Evolutionary conservation across 306 rosid species (phyloP), one percentile per base, ranked within the genome.

Genomic region (Comarum palustre): DNA sequence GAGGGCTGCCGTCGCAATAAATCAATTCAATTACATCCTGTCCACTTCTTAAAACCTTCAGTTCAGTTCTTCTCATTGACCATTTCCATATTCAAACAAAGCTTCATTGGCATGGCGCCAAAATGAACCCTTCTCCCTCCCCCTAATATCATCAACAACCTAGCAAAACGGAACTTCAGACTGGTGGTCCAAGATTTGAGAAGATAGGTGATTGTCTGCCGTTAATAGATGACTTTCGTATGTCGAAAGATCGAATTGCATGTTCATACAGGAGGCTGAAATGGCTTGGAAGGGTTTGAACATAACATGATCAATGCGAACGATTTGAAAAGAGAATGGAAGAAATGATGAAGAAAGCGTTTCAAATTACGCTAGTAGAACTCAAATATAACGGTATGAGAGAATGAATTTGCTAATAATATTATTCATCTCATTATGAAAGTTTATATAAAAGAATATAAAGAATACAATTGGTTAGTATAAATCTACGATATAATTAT

Each of bases 1-100:
- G 39, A 27, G n/a, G 41, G 67, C 43, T 32, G 67, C 45, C 45
- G 67, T 62, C 15, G 45, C 45, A 62, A 31, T 62, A 62, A 62
- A 32, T 62, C 25, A 62, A 16, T 7, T 62, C 24, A 34, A 62
- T 62, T 34, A 14, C 5, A 34, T 62, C 65, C 67, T 61, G 66
- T 61, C 43, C 43, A 8, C 22, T 19, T 61, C 43, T 32, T 32
- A 32, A 24, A 61, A 61, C 39, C 6, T 59, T 59, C 65, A 59
- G 65, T 15, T 32, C 24, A 15, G 10, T 32, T 61, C 36, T 8
- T 32, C 6, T 43, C 67, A 34, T 16, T 25, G 45, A 62, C 45
- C 67, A 62, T 34, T 16, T 62, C 14, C 45, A 62, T 22, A 19
- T 32, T 34, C 45, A 19, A 34, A 34, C 67, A 62, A 34, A 62